Evolutionary conservation across 495 filamentous ascomycete species (phyloP), one percentile per base, ranked within the genome.

Genomic region (Friedmanniomyces simplex): DNA sequence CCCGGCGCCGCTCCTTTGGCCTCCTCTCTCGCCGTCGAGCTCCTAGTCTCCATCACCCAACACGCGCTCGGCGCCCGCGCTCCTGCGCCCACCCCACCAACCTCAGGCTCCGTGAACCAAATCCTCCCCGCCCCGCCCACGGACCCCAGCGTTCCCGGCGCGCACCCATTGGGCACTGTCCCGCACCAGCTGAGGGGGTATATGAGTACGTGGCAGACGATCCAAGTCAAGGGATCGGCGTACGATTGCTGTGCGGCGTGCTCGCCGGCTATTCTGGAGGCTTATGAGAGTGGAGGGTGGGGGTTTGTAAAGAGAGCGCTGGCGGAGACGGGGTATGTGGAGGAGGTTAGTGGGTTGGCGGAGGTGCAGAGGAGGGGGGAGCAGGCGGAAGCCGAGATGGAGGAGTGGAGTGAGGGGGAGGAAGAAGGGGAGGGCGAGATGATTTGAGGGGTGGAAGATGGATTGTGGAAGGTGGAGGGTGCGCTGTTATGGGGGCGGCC

Each of bases 101-200:
- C 77, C 26, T 76, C 78, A 26, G 52, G 36, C 25, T 51, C 3
- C 37, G 57, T 55, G 24, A 58, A 59, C 48, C 56, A 61, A 21
- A 54, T 62, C 41, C 57, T 58, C 5, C 66, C 72, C 10, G 63
- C 63, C 60, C 72, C 26, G 54, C 70, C 64, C 61, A 63, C 56
- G 16, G 52, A 59, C 21, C 60, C 56, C 13, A 39, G 51, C 26
- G 39, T 64, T 12, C 68, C 73, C 37, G 55, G 66, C 54, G 42
- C 83, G 48, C 83, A 95, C 67, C 86, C 93, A 2, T 80, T 98
- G 16, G 93, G 93, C 8, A 76, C 88, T 57, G 80, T 98, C 0
- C 93, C 93, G 18, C 93, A 98, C 67, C 88, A 91, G 62, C 88
- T 98, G 45, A 85, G 93, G 56, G 93, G 93, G 16, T 97, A 90